Conservation (phyloP, 2,329 filamentous ascomycete species). For the Daldinia eschscholtzii region DNA sequence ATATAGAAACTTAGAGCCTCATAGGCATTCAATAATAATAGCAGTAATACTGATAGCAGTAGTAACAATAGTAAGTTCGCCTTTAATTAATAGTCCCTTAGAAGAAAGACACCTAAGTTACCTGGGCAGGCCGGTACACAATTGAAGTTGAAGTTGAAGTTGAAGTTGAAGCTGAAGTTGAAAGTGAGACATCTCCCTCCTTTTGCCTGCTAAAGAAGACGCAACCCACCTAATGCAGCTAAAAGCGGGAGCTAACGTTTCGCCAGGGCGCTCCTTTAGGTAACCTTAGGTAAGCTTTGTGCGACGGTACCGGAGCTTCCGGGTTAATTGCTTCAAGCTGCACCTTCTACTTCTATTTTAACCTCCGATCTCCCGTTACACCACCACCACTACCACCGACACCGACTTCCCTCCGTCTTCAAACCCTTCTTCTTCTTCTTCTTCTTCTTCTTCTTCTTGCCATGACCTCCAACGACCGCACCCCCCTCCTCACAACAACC, state of each 20-base stretch:
- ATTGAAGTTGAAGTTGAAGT: background rate
- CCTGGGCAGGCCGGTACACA: background rate
- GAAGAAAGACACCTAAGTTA: background rate
- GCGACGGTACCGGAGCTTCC: background rate
- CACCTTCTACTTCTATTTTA: too few species aligned
- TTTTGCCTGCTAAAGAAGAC: background rate
- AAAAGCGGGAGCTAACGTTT: conserved; percentile 1
- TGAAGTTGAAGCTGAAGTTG: background rate
- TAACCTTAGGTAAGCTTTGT: background rate
- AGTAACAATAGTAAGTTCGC: too few species aligned
- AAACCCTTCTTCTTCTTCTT: background rate
- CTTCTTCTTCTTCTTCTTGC: background rate
- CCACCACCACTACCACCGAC: background rate
- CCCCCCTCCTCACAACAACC: conserved; percentile 8
- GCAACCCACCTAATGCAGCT: background rate
- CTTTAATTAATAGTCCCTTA: background rate
- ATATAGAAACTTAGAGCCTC: background rate
- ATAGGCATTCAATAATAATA: background rate
- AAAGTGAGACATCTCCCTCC: background rate
- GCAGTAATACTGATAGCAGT: too few species aligned
- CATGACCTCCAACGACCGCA: conserved; percentile 24
- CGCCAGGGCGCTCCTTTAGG: background rate
- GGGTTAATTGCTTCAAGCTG: background rate
- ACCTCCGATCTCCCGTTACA: too few species aligned
- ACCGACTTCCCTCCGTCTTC: background rate